Base-by-base conservation (phyloP, 345 rosid species). In the Linum trigynum region DNA sequence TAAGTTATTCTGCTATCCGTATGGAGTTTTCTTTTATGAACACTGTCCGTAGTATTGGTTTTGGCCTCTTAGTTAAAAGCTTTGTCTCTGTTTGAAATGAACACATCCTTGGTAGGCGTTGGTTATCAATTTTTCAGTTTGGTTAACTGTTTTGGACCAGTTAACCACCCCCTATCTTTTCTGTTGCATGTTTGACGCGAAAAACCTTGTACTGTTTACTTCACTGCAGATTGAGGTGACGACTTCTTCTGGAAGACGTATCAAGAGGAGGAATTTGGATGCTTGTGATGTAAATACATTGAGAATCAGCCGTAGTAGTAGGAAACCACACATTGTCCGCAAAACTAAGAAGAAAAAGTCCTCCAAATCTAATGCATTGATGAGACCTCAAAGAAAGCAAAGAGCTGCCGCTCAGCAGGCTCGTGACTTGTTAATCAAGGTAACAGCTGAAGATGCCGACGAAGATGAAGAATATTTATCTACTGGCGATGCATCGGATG, bases 371-470 rank as follows among this genome's bases (percentile, higher is more conserved):
- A 87, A 85, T 78, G 81, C 82, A 59, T 81, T 77, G 53, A 9
- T 48, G 51, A 83, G 99, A 81, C 99, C 99, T 68, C 91, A 81
- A 72, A 83, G 99, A 77, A 92, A 97, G 67, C 91, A 80, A 73
- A 83, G 99, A 77, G 95, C 89, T 65, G 97, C 97, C 69, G 97
- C 99, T 50, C 89, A 88, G 65, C 89, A 87, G 84, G 99, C 97
- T 23, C 92, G 84, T 48, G 76, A 86, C 61, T 80, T 88, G 77
- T 91, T 95, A 72, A 84, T 91, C 40, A 91, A 82, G 82, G 82
- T 94, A 67, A 83, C 85, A 32, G 99, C 91, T 78, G 75, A 88
- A 72, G 82, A 88, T 61, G 81, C 84, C 58, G 96, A 87, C 40
- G 84, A 72, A 62, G 95, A 87, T 76, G 91, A 83, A 69, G 95